Evolutionary conservation across 163 green algal genomes (phyloP).

Genomic region (Trebouxia gelatinosa): DNA sequence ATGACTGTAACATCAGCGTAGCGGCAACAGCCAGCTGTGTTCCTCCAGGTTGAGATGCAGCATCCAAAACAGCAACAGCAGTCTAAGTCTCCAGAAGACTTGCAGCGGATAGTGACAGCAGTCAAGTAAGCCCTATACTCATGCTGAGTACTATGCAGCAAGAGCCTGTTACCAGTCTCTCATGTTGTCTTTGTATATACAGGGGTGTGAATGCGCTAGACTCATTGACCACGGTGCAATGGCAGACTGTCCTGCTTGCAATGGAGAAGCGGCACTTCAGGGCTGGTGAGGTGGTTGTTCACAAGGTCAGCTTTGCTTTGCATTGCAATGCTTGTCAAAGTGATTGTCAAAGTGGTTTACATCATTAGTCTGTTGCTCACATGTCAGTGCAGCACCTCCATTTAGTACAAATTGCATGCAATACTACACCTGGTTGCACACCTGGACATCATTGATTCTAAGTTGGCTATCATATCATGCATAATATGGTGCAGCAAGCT

Average conservation of each 20-base stretch:
- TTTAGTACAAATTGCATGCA: too few species aligned
- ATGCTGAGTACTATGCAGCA: background rate
- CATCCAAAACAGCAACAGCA: background rate
- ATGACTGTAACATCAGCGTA: background rate
- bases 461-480: too few species aligned
- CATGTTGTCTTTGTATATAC: too few species aligned
- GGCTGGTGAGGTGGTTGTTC: slow-evolving; percentile 13
- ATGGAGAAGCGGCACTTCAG: slow-evolving; percentile 15
- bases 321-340: too few species aligned
- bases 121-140: background rate
- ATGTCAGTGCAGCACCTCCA: too few species aligned
- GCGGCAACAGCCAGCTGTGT: background rate
- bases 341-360: too few species aligned
- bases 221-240: slow-evolving; percentile 2
- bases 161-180: background rate
- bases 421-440: too few species aligned
- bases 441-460: too few species aligned
- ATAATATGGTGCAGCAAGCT: too few species aligned
- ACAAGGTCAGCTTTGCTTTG: slow-evolving; percentile 6
- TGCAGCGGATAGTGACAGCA: slow-evolving; percentile 8
- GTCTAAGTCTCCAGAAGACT: slow-evolving; percentile 9
- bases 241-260: slow-evolving; percentile 11
- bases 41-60: slow-evolving; percentile 15
- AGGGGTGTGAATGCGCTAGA: slow-evolving; percentile 19
- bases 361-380: too few species aligned